Conservation (phyloP, 345 rosid genomes). For the Anastatica hierochuntica region DNA sequence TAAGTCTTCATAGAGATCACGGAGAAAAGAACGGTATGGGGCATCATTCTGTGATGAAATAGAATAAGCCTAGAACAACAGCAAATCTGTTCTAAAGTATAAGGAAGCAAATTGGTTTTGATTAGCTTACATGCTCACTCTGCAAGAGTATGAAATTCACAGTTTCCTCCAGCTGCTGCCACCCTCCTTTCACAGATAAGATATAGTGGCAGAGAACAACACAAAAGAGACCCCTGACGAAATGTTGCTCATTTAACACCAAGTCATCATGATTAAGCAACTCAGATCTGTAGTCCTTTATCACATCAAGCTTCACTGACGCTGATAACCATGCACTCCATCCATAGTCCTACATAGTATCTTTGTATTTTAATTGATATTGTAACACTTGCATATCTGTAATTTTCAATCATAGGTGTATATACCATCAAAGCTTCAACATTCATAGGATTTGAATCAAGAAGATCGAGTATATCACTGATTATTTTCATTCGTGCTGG, state of each 20-base stretch:
- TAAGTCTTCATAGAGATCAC: constrained; percentile 67
- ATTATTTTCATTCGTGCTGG: constrained; percentile 60
- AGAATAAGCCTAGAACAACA: constrained; percentile 15
- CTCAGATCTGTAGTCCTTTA: constrained; percentile 46
- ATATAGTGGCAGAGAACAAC: constrained; percentile 78
- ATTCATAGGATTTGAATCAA: constrained; percentile 80
- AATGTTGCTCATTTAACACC: constrained; percentile 47
- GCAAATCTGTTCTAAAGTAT: neutral
- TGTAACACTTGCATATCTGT: constrained; percentile 3
- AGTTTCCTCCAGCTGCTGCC: constrained; percentile 93
- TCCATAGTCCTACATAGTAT: constrained; percentile 61
- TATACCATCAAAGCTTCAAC: constrained; percentile 89
- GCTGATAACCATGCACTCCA: constrained; percentile 88
- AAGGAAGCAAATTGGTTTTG: neutral
- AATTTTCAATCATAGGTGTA: neutral
- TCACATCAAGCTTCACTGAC: constrained; percentile 54
- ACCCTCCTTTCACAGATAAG: constrained; percentile 81
- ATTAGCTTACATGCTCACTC: constrained; percentile 50
- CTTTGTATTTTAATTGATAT: constrained; percentile 19
- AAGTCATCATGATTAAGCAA: constrained; percentile 29
- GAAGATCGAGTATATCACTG: constrained; percentile 69
- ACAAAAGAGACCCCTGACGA: constrained; percentile 63
- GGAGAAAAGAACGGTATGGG: constrained; percentile 49
- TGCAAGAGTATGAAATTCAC: constrained; percentile 66
- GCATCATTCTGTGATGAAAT: constrained; percentile 43